phyloP scores from a whole-genome alignment of 2,329 filamentous ascomycete genomes.

The Camillea tinctor region DNA sequence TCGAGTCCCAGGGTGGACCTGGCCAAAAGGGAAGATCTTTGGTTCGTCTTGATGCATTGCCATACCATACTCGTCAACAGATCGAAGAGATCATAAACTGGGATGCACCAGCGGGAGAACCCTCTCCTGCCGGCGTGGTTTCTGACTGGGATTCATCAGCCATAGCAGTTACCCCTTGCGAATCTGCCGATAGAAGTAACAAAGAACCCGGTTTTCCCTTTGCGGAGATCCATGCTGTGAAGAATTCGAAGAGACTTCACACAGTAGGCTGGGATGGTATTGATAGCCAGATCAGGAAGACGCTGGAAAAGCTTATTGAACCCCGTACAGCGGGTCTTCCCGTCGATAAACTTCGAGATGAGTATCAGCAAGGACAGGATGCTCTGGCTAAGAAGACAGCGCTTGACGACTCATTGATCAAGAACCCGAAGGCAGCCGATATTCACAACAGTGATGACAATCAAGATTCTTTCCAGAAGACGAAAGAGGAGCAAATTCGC shows the following conservation, averaged over 20 bases:
- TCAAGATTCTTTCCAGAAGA: background rate
- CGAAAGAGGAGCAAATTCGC: conserved; percentile 4
- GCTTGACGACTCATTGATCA: conserved; percentile 1
- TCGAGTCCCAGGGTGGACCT: background rate
- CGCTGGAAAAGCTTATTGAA: conserved; percentile 13
- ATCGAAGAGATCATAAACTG: conserved; percentile 16
- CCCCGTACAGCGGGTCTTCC: conserved; percentile 26
- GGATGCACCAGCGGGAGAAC: conserved; percentile 2
- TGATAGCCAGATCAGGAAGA: conserved; percentile 13
- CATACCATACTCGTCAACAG: conserved; percentile 13
- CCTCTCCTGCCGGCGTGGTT: background rate
- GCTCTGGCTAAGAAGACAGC: conserved; percentile 6
- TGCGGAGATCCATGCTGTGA: conserved; percentile 21
- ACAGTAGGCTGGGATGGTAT: conserved; percentile 10
- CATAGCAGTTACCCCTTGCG: background rate
- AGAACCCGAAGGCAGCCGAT: background rate
- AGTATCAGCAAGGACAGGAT: conserved; percentile 15
- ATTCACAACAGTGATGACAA: background rate
- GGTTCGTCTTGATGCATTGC: conserved; percentile 17
- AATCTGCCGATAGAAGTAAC: background rate
- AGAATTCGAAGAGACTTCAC: conserved; percentile 17
- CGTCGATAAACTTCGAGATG: conserved; percentile 12
- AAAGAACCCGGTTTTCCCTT: conserved; percentile 17
- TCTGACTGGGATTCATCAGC: background rate
- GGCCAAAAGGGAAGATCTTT: background rate